phyloP scores from a whole-genome alignment of 371 early-diverging fungal genomes.

The Nematocida sp. region DNA sequence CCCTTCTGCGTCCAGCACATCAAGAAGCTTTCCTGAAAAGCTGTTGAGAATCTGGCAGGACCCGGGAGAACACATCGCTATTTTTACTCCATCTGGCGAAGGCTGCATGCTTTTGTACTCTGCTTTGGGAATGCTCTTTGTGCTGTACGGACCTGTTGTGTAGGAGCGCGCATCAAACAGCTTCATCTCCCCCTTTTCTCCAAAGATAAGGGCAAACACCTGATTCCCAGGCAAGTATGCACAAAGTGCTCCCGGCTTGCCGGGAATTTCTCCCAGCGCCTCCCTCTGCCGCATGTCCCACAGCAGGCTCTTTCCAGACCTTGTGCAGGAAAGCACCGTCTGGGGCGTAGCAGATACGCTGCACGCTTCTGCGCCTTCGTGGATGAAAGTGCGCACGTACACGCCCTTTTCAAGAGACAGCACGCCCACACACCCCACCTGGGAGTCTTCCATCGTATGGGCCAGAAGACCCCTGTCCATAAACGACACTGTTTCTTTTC shows the following conservation, averaged over 20 bases:
- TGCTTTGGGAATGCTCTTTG: constrained; percentile 4
- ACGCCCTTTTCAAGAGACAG: constrained; percentile 7
- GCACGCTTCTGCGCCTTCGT: background rate
- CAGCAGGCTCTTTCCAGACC: background rate
- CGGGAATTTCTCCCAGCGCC: constrained; percentile 21
- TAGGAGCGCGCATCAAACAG: constrained; percentile 44
- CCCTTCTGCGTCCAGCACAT: background rate
- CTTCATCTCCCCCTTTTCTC: constrained; percentile 31
- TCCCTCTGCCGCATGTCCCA: constrained; percentile 37
- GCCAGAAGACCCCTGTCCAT: background rate
- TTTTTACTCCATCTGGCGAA: constrained; percentile 7
- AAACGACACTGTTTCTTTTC: background rate
- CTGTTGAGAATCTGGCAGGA: constrained; percentile 3
- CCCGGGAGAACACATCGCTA: background rate
- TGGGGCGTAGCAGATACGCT: constrained; percentile 10
- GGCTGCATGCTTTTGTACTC: background rate
- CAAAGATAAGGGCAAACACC: constrained; percentile 22
- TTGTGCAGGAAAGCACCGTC: background rate
- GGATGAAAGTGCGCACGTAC: background rate
- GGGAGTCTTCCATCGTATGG: background rate
- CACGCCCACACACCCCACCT: background rate
- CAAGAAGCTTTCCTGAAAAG: background rate
- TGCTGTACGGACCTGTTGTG: constrained; percentile 35
- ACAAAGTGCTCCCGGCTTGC: background rate
- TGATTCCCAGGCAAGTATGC: constrained; percentile 32